Evolutionary conservation across 805 yeast genomes (phyloP).

Genomic region (Wickerhamomyces xylosicus): DNA sequence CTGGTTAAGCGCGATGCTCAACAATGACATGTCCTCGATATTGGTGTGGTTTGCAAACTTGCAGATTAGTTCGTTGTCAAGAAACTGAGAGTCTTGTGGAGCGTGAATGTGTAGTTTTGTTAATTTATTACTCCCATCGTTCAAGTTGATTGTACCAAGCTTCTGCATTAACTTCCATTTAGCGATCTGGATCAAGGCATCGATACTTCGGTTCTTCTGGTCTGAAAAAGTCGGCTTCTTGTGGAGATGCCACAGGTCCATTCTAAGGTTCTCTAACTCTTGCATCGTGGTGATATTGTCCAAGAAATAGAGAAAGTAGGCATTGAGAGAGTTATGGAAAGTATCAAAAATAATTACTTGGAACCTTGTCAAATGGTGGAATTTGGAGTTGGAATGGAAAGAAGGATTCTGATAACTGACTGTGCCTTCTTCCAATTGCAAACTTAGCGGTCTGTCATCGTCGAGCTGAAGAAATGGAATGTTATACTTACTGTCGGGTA

Average conservation of each 20-base stretch:
- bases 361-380: neutral
- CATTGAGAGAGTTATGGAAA: neutral
- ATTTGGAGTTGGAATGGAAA: neutral
- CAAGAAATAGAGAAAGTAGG: neutral
- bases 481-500: neutral
- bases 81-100: neutral
- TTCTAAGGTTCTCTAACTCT: neutral
- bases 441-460: no score
- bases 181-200: neutral
- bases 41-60: no score
- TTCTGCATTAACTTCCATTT: neutral
- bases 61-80: neutral
- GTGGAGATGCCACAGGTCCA: neutral
- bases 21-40: neutral
- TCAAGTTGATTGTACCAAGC: neutral
- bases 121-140: neutral
- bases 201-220: neutral
- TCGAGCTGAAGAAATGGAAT: neutral
- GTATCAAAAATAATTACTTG: neutral
- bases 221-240: neutral
- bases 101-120: neutral
- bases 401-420: neutral
- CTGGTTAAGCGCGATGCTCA: neutral
- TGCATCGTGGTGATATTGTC: neutral
- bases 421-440: neutral